Conservation (phyloP, 495 filamentous ascomycete species). For the Penicillium egyptiacum region DNA sequence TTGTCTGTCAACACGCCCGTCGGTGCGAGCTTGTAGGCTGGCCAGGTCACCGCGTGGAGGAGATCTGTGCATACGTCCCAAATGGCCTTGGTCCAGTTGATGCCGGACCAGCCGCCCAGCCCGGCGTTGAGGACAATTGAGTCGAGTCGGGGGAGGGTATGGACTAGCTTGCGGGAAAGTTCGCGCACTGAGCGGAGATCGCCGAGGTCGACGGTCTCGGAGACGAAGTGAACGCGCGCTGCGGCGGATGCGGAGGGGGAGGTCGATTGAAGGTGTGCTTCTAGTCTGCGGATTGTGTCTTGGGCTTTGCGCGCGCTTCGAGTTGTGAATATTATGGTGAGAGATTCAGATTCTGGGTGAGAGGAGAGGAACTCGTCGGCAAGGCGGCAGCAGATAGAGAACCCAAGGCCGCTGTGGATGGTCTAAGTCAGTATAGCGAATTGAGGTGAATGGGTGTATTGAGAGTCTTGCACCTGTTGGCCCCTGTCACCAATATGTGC, state of each 20-base stretch:
- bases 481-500: slow-evolving; percentile 51
- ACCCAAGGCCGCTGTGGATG: slow-evolving; percentile 75
- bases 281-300: slow-evolving; percentile 42
- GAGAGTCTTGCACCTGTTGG: slow-evolving; percentile 44
- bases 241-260: slow-evolving; percentile 19
- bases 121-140: slow-evolving; percentile 85
- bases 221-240: slow-evolving; percentile 46
- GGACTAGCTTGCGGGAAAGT: slow-evolving; percentile 48
- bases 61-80: slow-evolving; percentile 64
- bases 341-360: slow-evolving; percentile 58
- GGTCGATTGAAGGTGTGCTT: slow-evolving; percentile 38
- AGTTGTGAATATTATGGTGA: slow-evolving; percentile 55
- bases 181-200: slow-evolving; percentile 54
- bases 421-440: background rate
- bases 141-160: slow-evolving; percentile 67
- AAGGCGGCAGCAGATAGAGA: slow-evolving; percentile 79
- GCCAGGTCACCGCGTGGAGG: slow-evolving; percentile 71
- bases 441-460: background rate
- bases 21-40: slow-evolving; percentile 66
- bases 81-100: slow-evolving; percentile 67
- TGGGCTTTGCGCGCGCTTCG: slow-evolving; percentile 46
- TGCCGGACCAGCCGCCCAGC: slow-evolving; percentile 78
- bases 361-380: slow-evolving; percentile 84
- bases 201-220: slow-evolving; percentile 56
- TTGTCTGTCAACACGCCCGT: slow-evolving; percentile 54